Conservation (phyloP, 441 rosid genomes). For the Dalechampia spathulata region DNA sequence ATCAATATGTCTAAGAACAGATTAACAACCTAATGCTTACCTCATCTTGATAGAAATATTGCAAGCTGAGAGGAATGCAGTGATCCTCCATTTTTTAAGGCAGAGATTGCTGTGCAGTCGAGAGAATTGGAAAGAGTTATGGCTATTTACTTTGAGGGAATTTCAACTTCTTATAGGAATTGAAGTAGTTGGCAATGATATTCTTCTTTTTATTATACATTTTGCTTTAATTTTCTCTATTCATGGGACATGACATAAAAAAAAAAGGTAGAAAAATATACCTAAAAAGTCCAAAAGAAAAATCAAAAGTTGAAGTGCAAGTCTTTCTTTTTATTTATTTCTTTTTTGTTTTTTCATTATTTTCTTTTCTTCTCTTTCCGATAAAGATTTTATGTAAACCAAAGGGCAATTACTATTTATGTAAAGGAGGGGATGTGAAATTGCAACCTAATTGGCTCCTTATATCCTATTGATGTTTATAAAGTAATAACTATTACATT, state of each 20-base stretch:
- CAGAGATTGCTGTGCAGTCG: not conserved
- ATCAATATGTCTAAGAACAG: too few species aligned
- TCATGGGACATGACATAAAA: constrained; percentile 17
- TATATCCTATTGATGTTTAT: not conserved
- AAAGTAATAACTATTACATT: too few species aligned
- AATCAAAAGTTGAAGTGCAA: constrained; percentile 11
- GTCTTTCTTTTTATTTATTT: not conserved
- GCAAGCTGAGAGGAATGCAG: constrained; percentile 37
- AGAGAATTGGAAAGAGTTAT: not conserved
- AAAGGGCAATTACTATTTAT: not conserved
- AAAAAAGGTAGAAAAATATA: constrained; percentile 20
- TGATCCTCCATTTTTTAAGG: constrained; percentile 41
- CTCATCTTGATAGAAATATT: constrained; percentile 37
- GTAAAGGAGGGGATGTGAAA: constrained; percentile 21
- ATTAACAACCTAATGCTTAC: too few species aligned
- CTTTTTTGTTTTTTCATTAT: too few species aligned
- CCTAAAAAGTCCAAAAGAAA: constrained; percentile 27
- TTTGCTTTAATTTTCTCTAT: not conserved
- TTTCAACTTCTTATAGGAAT: constrained; percentile 23
- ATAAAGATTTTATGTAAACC: constrained; percentile 13
- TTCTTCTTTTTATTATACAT: not conserved
- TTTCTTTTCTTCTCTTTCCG: too few species aligned
- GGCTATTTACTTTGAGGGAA: not conserved
- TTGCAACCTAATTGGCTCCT: constrained; percentile 18
- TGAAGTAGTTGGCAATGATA: constrained; percentile 5